Conservation (phyloP, 805 yeast genomes). For the Metschnikowia cerradonensis region DNA sequence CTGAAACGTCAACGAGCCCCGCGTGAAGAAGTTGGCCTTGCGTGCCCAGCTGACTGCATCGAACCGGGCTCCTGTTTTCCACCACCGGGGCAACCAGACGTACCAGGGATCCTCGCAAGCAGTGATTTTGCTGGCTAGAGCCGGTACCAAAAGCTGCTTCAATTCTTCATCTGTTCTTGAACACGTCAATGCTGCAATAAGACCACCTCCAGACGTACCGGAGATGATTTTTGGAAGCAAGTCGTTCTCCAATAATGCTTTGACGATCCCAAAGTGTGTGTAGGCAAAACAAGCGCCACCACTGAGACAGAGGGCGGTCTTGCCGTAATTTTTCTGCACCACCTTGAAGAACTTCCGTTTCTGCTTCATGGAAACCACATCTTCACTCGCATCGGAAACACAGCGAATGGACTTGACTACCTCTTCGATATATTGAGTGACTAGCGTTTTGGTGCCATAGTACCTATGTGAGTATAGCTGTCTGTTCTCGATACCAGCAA, state of each 20-base stretch:
- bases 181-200: constrained; percentile 68
- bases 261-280: constrained; percentile 72
- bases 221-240: constrained; percentile 63
- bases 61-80: constrained; percentile 74
- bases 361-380: constrained; percentile 30
- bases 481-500: constrained; percentile 76
- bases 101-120: constrained; percentile 65
- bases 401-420: constrained; percentile 46
- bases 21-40: constrained; percentile 64
- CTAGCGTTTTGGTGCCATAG: constrained; percentile 65
- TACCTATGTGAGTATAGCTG: constrained; percentile 68
- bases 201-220: constrained; percentile 81
- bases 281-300: constrained; percentile 82
- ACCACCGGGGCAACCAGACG: constrained; percentile 60
- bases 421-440: constrained; percentile 51
- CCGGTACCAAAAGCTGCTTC: constrained; percentile 50
- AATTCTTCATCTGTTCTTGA: constrained; percentile 69
- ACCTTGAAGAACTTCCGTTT: constrained; percentile 54
- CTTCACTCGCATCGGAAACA: constrained; percentile 33
- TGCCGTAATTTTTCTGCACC: constrained; percentile 63
- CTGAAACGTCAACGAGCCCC: constrained; percentile 66
- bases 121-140: constrained; percentile 58
- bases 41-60: constrained; percentile 74
- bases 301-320: constrained; percentile 64
- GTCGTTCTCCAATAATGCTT: constrained; percentile 65